Evolutionary conservation across 306 rosid species (phyloP).

Genomic region (Hippophae gyantsensis): DNA sequence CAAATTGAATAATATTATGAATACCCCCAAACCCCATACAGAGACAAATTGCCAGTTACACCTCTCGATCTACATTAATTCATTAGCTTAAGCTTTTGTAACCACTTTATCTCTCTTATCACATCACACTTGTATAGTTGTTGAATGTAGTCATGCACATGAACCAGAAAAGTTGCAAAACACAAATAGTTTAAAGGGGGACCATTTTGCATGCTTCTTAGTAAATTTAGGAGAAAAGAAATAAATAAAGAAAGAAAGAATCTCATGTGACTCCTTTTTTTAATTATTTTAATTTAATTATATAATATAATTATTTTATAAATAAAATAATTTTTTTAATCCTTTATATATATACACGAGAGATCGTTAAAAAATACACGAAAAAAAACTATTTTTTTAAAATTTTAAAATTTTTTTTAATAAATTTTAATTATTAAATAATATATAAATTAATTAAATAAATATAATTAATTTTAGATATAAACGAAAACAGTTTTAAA

Average conservation of each 20-base stretch:
- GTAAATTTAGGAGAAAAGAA: conserved; percentile 39
- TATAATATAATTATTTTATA: no score
- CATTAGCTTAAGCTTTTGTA: conserved; percentile 18
- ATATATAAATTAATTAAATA: no score
- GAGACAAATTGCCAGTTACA: conserved; percentile 31
- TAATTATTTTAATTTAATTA: background rate
- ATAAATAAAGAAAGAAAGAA: conserved; percentile 23
- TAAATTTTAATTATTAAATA: no score
- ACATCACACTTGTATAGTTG: conserved; percentile 13
- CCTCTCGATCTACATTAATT: conserved; percentile 22
- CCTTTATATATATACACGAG: no score
- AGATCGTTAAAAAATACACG: no score
- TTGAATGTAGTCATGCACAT: background rate
- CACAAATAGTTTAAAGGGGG: conserved; percentile 44
- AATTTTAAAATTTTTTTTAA: no score
- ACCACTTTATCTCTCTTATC: conserved; percentile 9
- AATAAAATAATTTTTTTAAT: no score
- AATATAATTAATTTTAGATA: no score
- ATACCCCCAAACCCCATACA: conserved; percentile 48
- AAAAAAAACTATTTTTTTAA: no score
- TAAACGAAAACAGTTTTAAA: no score
- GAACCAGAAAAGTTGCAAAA: conserved; percentile 34
- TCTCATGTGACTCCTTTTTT: conserved; percentile 28
- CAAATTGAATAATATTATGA: conserved; percentile 45
- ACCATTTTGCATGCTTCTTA: conserved; percentile 51